Evolutionary conservation across 2,329 filamentous ascomycete species (phyloP).

Genomic region (Aspergillus ochraceoroseus): DNA sequence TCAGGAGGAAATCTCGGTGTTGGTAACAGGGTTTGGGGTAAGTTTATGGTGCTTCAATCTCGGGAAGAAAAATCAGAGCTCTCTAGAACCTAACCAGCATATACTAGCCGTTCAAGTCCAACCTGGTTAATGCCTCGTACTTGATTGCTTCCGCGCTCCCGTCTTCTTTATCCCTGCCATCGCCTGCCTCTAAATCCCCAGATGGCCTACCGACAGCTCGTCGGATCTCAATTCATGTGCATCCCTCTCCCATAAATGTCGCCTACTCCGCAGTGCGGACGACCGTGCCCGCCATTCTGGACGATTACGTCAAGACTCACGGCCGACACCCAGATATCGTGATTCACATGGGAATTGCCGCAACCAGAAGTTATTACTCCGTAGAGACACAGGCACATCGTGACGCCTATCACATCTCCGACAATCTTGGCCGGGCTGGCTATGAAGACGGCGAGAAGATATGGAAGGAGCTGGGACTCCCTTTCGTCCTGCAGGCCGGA

Average conservation of each 20-base stretch:
- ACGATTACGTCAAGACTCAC: slow-evolving; percentile 39
- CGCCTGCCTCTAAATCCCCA: slow-evolving; percentile 18
- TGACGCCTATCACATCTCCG: slow-evolving; percentile 64
- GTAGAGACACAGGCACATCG: slow-evolving; percentile 67
- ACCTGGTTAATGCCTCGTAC: slow-evolving; percentile 73
- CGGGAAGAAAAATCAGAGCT: slow-evolving; percentile 16
- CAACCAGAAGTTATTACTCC: slow-evolving; percentile 59
- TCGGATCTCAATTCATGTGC: slow-evolving; percentile 44
- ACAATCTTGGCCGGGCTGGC: slow-evolving; percentile 57
- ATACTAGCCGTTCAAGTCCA: slow-evolving; percentile 67
- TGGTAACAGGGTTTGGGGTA: slow-evolving; percentile 36
- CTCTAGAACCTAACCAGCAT: neutral
- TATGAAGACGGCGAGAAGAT: slow-evolving; percentile 47
- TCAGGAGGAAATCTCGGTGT: slow-evolving; percentile 31
- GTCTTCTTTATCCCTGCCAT: slow-evolving; percentile 53
- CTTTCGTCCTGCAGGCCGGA: slow-evolving; percentile 53
- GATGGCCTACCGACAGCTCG: slow-evolving; percentile 22
- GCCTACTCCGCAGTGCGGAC: slow-evolving; percentile 63
- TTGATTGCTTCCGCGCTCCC: slow-evolving; percentile 70
- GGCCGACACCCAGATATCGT: slow-evolving; percentile 56
- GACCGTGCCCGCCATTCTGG: slow-evolving; percentile 61
- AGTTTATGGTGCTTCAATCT: neutral
- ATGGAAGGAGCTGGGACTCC: slow-evolving; percentile 49
- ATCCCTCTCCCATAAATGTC: slow-evolving; percentile 64
- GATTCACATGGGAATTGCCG: slow-evolving; percentile 76